Evolutionary conservation across 345 rosid genomes (phyloP), one percentile per base, ranked within the genome.

Genomic region (Citrus reticulata): DNA sequence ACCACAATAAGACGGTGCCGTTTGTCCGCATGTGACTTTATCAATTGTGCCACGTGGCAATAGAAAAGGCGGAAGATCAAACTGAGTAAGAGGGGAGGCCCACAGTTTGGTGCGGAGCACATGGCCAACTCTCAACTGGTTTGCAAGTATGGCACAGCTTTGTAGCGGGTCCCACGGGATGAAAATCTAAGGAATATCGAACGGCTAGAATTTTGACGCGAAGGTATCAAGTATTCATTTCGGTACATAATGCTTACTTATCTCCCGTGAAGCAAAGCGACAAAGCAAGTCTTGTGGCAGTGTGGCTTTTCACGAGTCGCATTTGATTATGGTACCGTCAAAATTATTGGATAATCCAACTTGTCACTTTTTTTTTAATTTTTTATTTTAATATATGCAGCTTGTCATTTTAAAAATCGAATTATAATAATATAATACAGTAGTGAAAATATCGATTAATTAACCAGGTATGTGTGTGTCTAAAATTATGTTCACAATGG

Each of bases 231-330:
- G 40, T 13, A 3, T 13, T 46, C 17, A 46, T 46, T 46, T 46
- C 51, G 51, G 14, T 3, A 46, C 3, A 55, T 19, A 4, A 4
- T 17, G 22, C 58, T 54, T 46, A 13, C 20, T 54, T 24, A 51
- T 20, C 39, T 35, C 78, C 81, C 74, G 79, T 80, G 74, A 74
- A 59, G 49, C 58, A 11, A 11, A 74, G 81, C 39, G 57, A 24
- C 51, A 46, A 46, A 13, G 51, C 51, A 42, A 42, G 73, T 20
- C 37, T 35, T 35, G 37, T 35, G 37, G 7, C 7, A 6, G 37
- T 5, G 37, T 39, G 83, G 29, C 51, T 49, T 62, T 46, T 65
- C 70, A 75, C 24, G 42, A 7, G 9, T 14, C 32, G 20, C 71
- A 32, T 22, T 62, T 62, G 68, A 60, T 25, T 13, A 22, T 37